Conservation (phyloP, 2,329 filamentous ascomycete species). For the Monilinia aucupariae region DNA sequence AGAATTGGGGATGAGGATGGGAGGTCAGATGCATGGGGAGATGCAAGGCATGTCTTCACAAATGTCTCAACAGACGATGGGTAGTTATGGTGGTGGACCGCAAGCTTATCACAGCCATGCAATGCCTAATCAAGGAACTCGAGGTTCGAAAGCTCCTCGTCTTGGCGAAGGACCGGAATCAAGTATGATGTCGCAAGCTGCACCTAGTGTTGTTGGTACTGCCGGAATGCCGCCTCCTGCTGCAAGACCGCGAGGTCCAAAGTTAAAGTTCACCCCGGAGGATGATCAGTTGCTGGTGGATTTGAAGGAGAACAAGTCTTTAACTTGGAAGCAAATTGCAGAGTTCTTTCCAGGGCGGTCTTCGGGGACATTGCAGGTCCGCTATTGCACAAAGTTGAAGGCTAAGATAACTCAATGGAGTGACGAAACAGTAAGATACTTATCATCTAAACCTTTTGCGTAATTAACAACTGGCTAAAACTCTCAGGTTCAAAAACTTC, state of each 20-base stretch:
- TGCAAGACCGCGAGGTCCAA: slow-evolving; percentile 74
- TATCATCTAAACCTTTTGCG: neutral
- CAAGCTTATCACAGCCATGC: slow-evolving; percentile 66
- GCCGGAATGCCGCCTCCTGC: slow-evolving; percentile 83
- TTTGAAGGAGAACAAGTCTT: slow-evolving; percentile 87
- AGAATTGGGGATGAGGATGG: slow-evolving; percentile 47
- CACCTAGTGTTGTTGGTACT: slow-evolving; percentile 80
- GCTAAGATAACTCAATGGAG: slow-evolving; percentile 92
- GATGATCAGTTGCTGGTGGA: slow-evolving; percentile 85
- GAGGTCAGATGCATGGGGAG: slow-evolving; percentile 38
- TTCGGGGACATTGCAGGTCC: slow-evolving; percentile 84
- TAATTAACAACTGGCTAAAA: slow-evolving; percentile 26
- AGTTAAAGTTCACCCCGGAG: slow-evolving; percentile 89
- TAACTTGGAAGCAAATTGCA: slow-evolving; percentile 97
- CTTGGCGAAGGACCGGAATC: slow-evolving; percentile 45
- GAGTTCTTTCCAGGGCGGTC: slow-evolving; percentile 91
- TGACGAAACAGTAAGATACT: slow-evolving; percentile 77
- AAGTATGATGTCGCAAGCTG: slow-evolving; percentile 47
- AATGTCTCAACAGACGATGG: slow-evolving; percentile 51
- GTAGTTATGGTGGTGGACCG: slow-evolving; percentile 38
- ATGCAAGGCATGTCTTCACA: slow-evolving; percentile 46
- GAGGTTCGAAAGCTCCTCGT: slow-evolving; percentile 58
- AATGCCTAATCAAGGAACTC: slow-evolving; percentile 66
- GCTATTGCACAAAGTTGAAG: slow-evolving; percentile 92
- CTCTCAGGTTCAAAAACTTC: slow-evolving; percentile 67